A percentile compares a stretch with the other conserved stretches of the same genome.
Conservation (phyloP, 139 green algal species). For the Tetratostichococcus sp. region DNA sequence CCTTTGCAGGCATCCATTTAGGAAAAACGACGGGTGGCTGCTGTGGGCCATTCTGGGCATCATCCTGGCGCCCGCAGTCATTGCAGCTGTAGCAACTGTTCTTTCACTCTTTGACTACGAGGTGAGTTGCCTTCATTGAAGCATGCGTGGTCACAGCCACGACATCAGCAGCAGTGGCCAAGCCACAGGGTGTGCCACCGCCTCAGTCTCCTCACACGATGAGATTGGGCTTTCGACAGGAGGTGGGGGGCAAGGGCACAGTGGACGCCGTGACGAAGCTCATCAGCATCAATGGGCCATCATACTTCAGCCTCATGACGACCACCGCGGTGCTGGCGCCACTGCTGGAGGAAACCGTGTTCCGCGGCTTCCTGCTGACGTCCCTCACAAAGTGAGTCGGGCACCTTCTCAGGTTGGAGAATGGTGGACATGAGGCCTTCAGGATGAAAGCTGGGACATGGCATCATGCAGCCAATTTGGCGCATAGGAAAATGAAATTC, state of each 20-base stretch:
- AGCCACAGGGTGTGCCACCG: too few relatives aligned
- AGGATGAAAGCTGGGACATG: too few relatives aligned
- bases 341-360: slow-evolving; percentile 83
- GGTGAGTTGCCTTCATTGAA: background rate
- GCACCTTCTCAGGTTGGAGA: too few relatives aligned
- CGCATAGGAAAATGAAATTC: too few relatives aligned
- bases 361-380: slow-evolving; percentile 86
- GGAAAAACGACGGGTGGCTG: slow-evolving; percentile 60
- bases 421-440: too few relatives aligned
- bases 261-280: slow-evolving; percentile 72
- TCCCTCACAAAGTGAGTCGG: slow-evolving; percentile 59
- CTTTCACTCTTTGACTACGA: slow-evolving; percentile 45
- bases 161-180: too few relatives aligned
- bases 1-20: slow-evolving; percentile 43
- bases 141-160: too few relatives aligned
- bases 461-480: too few relatives aligned
- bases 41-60: slow-evolving; percentile 67
- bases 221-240: too few relatives aligned
- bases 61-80: slow-evolving; percentile 51
- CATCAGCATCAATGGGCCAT: slow-evolving; percentile 57
- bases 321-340: slow-evolving; percentile 64
- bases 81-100: slow-evolving; percentile 38
- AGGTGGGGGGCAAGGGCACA: slow-evolving; percentile 47
- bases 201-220: too few relatives aligned
- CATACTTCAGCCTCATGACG: slow-evolving; percentile 52